Evolutionary conservation across 1,284 basidiomycete species (phyloP).

Genomic region (Cerrena zonata): DNA sequence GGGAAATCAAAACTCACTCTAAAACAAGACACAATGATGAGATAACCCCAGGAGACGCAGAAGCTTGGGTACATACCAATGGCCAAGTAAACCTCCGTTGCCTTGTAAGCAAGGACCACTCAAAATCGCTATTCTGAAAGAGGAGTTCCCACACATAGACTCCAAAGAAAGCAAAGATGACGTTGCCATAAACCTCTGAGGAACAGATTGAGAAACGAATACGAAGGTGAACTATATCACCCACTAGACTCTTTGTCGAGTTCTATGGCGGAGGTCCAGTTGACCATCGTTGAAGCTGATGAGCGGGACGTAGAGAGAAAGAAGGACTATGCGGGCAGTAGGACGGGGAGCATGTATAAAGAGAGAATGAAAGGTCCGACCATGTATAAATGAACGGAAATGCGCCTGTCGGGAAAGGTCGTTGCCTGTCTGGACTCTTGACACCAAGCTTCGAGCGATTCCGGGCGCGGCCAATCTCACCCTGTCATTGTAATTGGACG

Average conservation of each 20-base stretch:
- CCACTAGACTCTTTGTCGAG: slow-evolving; percentile 43
- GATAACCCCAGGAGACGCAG: too few species aligned
- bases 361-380: background rate
- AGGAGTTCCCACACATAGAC: slow-evolving; percentile 67
- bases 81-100: slow-evolving; percentile 59
- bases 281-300: slow-evolving; percentile 36
- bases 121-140: slow-evolving; percentile 55
- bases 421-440: background rate
- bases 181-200: slow-evolving; percentile 50
- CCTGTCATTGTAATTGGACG: too few species aligned
- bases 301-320: background rate
- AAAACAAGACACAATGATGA: too few species aligned
- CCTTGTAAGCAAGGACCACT: slow-evolving; percentile 54
- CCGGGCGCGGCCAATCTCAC: too few species aligned
- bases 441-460: background rate
- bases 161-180: slow-evolving; percentile 57
- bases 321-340: background rate
- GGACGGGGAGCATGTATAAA: background rate
- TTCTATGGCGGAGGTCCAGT: slow-evolving; percentile 50
- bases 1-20: too few species aligned
- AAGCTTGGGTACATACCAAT: slow-evolving; percentile 38
- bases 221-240: slow-evolving; percentile 13
- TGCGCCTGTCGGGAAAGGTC: background rate
- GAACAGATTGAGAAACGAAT: background rate
- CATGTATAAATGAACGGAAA: background rate